Conservation (phyloP, 2,329 filamentous ascomycete species). For the Dendryphion nanum region DNA sequence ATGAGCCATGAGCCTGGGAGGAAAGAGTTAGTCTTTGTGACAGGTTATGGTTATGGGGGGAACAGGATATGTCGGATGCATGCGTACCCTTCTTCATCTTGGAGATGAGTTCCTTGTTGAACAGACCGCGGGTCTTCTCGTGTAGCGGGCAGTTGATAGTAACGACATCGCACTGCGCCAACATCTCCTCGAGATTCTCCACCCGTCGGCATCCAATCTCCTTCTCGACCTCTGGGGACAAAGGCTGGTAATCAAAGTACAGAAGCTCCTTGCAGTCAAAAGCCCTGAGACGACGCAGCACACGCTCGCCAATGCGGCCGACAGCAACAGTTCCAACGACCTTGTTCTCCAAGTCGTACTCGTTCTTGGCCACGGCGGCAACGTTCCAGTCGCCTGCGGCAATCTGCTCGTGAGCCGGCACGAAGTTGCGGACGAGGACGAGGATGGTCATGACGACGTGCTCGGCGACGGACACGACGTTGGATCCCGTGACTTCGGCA, state of each 20-base stretch:
- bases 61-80: background rate
- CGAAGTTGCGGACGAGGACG: conserved; percentile 93
- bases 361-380: conserved; percentile 93
- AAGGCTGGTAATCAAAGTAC: conserved; percentile 99
- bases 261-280: conserved; percentile 99
- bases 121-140: conserved; percentile 93
- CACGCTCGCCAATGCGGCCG: conserved; percentile 96
- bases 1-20: conserved; percentile 83
- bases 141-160: conserved; percentile 99
- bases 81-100: conserved; percentile 95
- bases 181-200: conserved; percentile 85
- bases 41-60: background rate
- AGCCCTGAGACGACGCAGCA: conserved; percentile 89
- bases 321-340: conserved; percentile 96
- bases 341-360: conserved; percentile 97
- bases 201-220: conserved; percentile 95
- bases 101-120: conserved; percentile 97
- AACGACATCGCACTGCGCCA: conserved; percentile 91
- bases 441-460: conserved; percentile 99
- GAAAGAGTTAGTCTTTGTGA: conserved; percentile 3
- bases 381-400: conserved; percentile 90
- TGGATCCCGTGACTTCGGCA: conserved; percentile 95
- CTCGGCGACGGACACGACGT: conserved; percentile 97
- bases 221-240: conserved; percentile 79
- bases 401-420: conserved; percentile 94